Base-by-base conservation (phyloP, 192 early-diverging fungal genomes). In the Gonapodya prolifera region DNA sequence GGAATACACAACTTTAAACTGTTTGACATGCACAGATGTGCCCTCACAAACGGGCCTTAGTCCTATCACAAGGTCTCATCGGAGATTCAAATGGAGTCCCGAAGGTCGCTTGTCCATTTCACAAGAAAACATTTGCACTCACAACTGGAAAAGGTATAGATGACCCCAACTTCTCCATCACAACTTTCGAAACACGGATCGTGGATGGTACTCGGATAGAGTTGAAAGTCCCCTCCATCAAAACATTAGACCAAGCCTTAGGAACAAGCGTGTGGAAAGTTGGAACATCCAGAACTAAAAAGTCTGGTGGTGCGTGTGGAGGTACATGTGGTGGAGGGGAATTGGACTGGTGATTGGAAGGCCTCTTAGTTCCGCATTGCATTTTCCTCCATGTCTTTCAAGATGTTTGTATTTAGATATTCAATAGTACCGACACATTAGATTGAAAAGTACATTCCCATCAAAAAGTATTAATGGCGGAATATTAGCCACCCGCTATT, bases 31-130 rank as follows among this genome's bases (percentile, higher is more conserved):
- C 79, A 33, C 1, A 83, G 79, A 91, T 91, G 90, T 91, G 90
- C 71, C 91, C 91, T 33, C 90, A 92, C 78, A 92, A 91, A 76
- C 87, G 90, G 69, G 88, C 91, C 28, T 82, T 92, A 35, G 90
- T 92, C 35, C 83, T 92, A 34, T 84, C 90, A 18, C 79, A 82
- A 1, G 88, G 88, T 2, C 77, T 91, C 32, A 33, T 92, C 35
- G 90, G 91, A 71, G 35, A 77, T 0, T 76, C 35, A 29, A 35
- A 78, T 35, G 79, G 70, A 18, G 33, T 78, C 2, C 85, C 89
- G 1, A 89, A 89, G 69, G 86, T 91, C 0, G 85, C 91, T 34
- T 91, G 90, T 75, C 89, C 91, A 0, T 85, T 89, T 79, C 90
- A 91, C 83, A 91, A 91, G 80, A 81, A 82, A 34, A 88, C 74